Conservation (phyloP, 2,329 filamentous ascomycete genomes). For the Aureobasidium pullulans region DNA sequence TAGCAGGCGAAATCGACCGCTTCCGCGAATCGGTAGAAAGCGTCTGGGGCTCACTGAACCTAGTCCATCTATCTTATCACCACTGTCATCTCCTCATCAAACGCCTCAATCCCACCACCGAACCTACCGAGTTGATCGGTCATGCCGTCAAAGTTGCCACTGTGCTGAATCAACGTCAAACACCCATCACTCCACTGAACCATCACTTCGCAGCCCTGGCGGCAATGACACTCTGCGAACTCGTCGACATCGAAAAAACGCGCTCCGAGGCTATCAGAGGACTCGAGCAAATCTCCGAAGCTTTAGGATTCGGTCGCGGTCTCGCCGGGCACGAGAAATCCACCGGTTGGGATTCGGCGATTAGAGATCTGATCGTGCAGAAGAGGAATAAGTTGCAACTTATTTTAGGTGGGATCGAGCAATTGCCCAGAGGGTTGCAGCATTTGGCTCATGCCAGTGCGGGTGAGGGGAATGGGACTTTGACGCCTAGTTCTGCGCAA, state of each 20-base stretch:
- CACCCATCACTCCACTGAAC: conserved; percentile 55
- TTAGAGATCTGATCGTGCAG: conserved; percentile 44
- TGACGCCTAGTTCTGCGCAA: conserved; percentile 9
- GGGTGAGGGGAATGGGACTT: conserved; percentile 12
- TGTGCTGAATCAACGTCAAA: conserved; percentile 50
- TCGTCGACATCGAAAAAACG: conserved; percentile 49
- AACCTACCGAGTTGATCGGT: conserved; percentile 52
- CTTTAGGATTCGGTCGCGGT: conserved; percentile 37
- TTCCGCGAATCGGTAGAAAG: conserved; percentile 58
- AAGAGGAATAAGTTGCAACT: conserved; percentile 36
- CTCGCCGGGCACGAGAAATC: conserved; percentile 35
- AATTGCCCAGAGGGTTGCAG: conserved; percentile 41
- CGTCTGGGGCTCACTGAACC: conserved; percentile 45
- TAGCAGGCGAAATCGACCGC: conserved; percentile 55
- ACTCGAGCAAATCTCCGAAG: conserved; percentile 50
- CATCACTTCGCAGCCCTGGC: conserved; percentile 59
- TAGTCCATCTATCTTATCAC: conserved; percentile 63
- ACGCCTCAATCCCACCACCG: conserved; percentile 50
- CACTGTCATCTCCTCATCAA: conserved; percentile 59
- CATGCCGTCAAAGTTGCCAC: conserved; percentile 52
- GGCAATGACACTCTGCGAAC: conserved; percentile 53
- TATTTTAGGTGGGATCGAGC: conserved; percentile 29
- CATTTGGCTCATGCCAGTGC: conserved; percentile 48
- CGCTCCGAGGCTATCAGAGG: conserved; percentile 51
- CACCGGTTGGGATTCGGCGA: conserved; percentile 51